Evolutionary conservation across 306 rosid genomes (phyloP).

Genomic region (Dicorynia guianensis): DNA sequence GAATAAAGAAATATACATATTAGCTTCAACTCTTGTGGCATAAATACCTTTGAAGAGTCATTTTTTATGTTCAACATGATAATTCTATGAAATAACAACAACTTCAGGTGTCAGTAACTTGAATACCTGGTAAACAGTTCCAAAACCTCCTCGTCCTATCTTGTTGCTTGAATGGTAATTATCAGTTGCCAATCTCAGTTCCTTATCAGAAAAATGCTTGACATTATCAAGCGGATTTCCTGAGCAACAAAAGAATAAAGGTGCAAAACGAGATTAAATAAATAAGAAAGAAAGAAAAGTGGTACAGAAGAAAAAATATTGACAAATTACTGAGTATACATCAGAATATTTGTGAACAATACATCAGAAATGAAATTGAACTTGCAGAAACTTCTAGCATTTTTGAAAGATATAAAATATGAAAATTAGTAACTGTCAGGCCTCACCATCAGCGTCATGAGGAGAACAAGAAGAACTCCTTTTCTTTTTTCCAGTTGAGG

Average conservation of each 20-base stretch:
- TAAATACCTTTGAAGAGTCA: constrained; percentile 29
- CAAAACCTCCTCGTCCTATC: constrained; percentile 95
- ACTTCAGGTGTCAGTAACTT: neutral
- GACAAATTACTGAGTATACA: constrained; percentile 10
- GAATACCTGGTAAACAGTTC: constrained; percentile 87
- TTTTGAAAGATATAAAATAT: constrained; percentile 29
- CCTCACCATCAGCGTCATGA: constrained; percentile 63
- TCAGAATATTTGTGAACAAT: constrained; percentile 25
- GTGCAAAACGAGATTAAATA: constrained; percentile 1
- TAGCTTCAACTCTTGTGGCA: constrained; percentile 2
- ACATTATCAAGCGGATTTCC: constrained; percentile 61
- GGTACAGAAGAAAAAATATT: neutral
- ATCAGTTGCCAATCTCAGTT: constrained; percentile 75
- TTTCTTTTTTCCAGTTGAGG: constrained; percentile 52
- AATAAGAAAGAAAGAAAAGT: constrained; percentile 15
- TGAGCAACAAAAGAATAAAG: constrained; percentile 47
- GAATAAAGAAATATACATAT: constrained; percentile 9
- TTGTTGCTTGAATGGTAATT: constrained; percentile 68
- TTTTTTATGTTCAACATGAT: constrained; percentile 15
- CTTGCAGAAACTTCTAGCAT: constrained; percentile 3
- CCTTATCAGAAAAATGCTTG: constrained; percentile 67
- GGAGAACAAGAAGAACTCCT: constrained; percentile 44
- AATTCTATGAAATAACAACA: constrained; percentile 31
- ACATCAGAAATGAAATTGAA: neutral
- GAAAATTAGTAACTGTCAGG: constrained; percentile 4